Evolutionary conservation across 768 basidiomycete species (phyloP), one percentile per base, ranked within the genome.

Genomic region (Collybiopsis confluens): DNA sequence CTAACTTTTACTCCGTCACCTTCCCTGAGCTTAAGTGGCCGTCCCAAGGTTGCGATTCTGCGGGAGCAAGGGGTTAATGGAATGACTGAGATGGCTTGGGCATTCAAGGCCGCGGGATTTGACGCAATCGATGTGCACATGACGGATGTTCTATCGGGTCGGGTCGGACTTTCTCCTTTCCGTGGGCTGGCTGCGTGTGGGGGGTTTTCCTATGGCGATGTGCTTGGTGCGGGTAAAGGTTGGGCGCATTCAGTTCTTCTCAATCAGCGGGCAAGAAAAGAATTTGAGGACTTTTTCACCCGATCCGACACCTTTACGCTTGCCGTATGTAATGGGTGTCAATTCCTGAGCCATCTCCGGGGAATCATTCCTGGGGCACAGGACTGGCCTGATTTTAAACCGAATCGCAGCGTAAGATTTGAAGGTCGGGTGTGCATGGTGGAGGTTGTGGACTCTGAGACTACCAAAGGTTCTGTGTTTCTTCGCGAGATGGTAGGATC

Each of bases 21-120:
- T 30, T 56, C 65, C 16, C 66, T 65, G n/a, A 54, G 57, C 16
- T 59, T 64, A 4, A 68, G 76, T 59, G 68, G 67, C 46, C 83
- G 88, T 0, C 97, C 97, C 7, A 87, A 83, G 65, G 91, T 99
- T 26, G 96, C 95, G 21, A 92, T 99, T 61, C 79, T 99, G 27
- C 88, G 97, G 46, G 97, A 99, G 69, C 97, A 98, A 65, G 97
- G 97, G 56, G 94, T 98, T 55, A 99, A 99, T 66, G 97, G 97
- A 2, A 95, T 98, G 46, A 76, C 91, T 27, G 97, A 99, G 73
- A 98, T 99, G 97, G 97, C 90, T 1, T 99, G 94, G 93, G 83
- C 95, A 24, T 98, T 99, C 74, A 79, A 86, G 6, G 88, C 82
- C 2, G 94, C 94, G 8, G 97, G 97, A 9, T 99, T 99, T 66